Evolutionary conservation across 805 yeast genomes (phyloP).

Genomic region (Clavispora phyllophila): DNA sequence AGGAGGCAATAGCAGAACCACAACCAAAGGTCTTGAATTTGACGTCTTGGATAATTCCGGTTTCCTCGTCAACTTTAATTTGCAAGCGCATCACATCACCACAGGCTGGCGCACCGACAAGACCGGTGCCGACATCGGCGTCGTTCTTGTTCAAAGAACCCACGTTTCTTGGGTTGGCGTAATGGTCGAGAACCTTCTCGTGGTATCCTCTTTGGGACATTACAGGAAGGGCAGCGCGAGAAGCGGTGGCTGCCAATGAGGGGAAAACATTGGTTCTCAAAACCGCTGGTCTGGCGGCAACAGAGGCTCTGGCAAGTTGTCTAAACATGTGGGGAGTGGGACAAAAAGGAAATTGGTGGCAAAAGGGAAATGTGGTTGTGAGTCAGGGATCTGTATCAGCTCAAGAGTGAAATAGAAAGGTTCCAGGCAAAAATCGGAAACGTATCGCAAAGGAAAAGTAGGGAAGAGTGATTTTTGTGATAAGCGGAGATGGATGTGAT

Average conservation of each 20-base stretch:
- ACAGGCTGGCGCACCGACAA: conserved; percentile 99
- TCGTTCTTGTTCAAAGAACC: conserved; percentile 82
- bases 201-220: conserved; percentile 52
- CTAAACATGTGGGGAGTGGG: conserved; percentile 10
- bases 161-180: conserved; percentile 93
- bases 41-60: conserved; percentile 91
- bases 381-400: too few relatives aligned
- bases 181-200: conserved; percentile 92
- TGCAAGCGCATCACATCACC: conserved; percentile 99
- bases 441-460: neutral
- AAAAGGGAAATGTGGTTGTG: too few relatives aligned
- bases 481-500: conserved; percentile 2
- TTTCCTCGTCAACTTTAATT: conserved; percentile 83
- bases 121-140: conserved; percentile 85
- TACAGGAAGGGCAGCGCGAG: neutral
- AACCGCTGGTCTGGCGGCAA: conserved; percentile 5
- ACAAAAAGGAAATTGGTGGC: conserved; percentile 1
- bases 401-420: too few relatives aligned
- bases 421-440: too few relatives aligned
- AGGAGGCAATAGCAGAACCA: conserved; percentile 95
- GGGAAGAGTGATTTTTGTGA: neutral
- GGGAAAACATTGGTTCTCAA: neutral
- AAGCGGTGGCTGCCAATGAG: neutral
- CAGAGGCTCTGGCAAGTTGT: conserved; percentile 12
- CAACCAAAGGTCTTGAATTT: conserved; percentile 99